phyloP scores from a whole-genome alignment of 306 rosid species.

The Corylus americana region DNA sequence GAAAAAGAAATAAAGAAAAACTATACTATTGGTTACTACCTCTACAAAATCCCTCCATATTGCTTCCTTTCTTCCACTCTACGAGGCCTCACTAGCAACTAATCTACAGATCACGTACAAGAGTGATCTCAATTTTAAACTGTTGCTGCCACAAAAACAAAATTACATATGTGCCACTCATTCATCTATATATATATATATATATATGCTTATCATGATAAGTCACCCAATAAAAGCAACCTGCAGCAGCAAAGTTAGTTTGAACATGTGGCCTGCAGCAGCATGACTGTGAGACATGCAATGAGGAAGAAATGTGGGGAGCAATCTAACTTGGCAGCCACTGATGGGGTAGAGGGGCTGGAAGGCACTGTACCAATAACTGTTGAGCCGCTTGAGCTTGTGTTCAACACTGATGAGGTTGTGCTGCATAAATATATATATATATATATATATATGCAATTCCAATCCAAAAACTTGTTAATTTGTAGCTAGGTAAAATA shows the following conservation, averaged over 20 bases:
- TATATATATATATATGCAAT: constrained; percentile 32
- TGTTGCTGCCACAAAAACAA: background rate
- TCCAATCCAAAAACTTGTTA: constrained; percentile 8
- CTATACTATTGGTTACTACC: constrained; percentile 16
- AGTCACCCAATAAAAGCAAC: background rate
- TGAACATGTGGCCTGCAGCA: constrained; percentile 22
- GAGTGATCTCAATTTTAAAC: background rate
- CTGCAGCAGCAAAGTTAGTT: constrained; percentile 2
- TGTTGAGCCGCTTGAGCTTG: constrained; percentile 77
- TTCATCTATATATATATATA: background rate
- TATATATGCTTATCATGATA: background rate
- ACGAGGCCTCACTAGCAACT: background rate
- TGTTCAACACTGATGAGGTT: constrained; percentile 71
- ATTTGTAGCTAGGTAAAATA: background rate
- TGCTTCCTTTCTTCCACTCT: constrained; percentile 16
- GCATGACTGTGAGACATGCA: constrained; percentile 27
- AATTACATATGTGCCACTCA: background rate
- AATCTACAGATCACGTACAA: background rate
- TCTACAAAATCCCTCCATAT: constrained; percentile 25
- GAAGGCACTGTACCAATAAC: constrained; percentile 78
- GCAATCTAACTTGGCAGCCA: constrained; percentile 29
- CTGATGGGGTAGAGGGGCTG: constrained; percentile 48
- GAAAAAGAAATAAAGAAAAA: background rate
- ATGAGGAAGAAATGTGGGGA: constrained; percentile 27
- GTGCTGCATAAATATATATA: constrained; percentile 50